Conservation (phyloP, 176 grass and related monocot species). For the Alloteropsis semialata region DNA sequence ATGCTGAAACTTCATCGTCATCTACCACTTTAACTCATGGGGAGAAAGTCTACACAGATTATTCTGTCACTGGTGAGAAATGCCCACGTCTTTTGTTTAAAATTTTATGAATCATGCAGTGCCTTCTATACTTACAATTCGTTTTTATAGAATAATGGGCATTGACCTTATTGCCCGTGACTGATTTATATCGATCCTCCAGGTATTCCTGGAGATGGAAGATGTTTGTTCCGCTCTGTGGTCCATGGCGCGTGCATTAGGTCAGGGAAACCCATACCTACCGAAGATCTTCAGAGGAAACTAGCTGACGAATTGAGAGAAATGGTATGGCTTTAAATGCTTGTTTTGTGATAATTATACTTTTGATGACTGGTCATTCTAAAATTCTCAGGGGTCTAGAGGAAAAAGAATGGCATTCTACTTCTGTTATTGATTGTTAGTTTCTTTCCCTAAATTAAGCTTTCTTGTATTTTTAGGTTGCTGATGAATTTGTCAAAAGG, state of each 20-base stretch:
- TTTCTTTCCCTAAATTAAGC: not conserved
- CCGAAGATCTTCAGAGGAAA: constrained; percentile 68
- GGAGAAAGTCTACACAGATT: constrained; percentile 78
- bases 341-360: not conserved
- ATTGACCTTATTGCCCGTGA: not conserved
- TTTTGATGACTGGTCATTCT: not conserved
- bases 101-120: not conserved
- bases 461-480: constrained; percentile 48
- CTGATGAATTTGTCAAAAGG: constrained; percentile 85
- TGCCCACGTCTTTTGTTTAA: not conserved
- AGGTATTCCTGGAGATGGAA: constrained; percentile 94
- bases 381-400: not conserved
- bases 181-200: constrained; percentile 23
- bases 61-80: constrained; percentile 74
- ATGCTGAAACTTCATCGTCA: constrained; percentile 21
- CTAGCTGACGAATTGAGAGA: constrained; percentile 85
- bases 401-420: not conserved
- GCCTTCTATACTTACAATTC: not conserved
- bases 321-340: constrained; percentile 38
- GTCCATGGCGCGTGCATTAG: constrained; percentile 70
- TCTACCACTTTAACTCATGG: constrained; percentile 53
- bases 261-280: constrained; percentile 48
- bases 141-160: not conserved
- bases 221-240: constrained; percentile 82
- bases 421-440: not conserved